Evolutionary conservation across 257 asterid species (phyloP), one percentile per base, ranked within the genome.

Genomic region (Solanum tarapatanum): DNA sequence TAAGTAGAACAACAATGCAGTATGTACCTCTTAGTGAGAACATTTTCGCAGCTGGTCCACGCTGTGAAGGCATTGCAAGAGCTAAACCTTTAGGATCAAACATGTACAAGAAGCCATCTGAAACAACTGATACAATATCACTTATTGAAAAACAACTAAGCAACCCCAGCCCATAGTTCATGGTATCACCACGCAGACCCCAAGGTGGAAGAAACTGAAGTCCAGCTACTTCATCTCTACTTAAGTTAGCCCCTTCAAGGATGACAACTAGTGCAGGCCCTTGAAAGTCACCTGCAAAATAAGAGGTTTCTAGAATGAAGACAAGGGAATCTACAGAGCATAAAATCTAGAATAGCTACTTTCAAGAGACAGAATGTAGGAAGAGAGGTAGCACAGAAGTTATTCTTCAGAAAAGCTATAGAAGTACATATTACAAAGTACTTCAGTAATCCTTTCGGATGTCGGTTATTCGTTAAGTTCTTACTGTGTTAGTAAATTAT

Each of bases 151-250:
- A 96, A 92, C 97, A 94, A 92, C 98, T 96, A 76, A 96, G 96
- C 93, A 96, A 90, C 89, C 98, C 99, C 89, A 96, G 91, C 82
- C 99, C 99, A 88, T 95, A 96, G 92, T 93, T 95, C 88, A 96
- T 87, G 84, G 98, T 95, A 89, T 94, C 94, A 86, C 98, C 96
- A 88, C 97, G 93, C 86, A 96, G 90, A 91, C 91, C 91, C 99
- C 99, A 96, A 73, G 99, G 99, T 69, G 99, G 99, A 92, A 93
- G 97, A 94, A 92, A 94, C 89, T 96, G 99, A 82, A 96, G 93
- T 86, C 97, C 92, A 87, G 96, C 95, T 39, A 96, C 92, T 92
- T 96, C 99, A 88, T 96, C 99, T 89, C 96, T 95, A 90, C 91
- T 94, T 91, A 96, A 93, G 92, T 94, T 91, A 89, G 96, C 96